Percentiles rank a stretch among this genome's conserved stretches.
Conservation (phyloP, 176 grass and related monocot genomes). For the Carex cristatella region DNA sequence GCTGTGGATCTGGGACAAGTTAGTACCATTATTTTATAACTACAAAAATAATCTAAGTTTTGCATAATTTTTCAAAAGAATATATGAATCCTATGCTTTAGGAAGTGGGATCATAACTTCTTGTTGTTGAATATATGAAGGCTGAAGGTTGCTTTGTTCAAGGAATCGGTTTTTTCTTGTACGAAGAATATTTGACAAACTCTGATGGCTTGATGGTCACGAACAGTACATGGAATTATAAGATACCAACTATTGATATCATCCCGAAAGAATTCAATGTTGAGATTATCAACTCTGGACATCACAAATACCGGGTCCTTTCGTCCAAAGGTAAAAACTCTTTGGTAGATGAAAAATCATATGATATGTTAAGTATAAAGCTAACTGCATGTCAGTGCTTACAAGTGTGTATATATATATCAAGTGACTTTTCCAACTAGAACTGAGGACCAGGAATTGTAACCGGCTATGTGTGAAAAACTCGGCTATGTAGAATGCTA, state of each 20-base stretch:
- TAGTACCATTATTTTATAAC: not conserved
- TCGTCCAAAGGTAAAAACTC: slow-evolving; percentile 56
- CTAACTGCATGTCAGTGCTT: not conserved
- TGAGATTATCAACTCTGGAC: slow-evolving; percentile 43
- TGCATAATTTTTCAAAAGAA: not conserved
- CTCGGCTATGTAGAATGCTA: no score
- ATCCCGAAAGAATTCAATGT: slow-evolving; percentile 65
- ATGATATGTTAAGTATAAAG: not conserved
- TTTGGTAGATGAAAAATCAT: not conserved
- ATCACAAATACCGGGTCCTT: slow-evolving; percentile 53
- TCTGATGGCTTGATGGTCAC: slow-evolving; percentile 39
- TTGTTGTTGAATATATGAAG: not conserved
- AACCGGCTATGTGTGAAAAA: not conserved
- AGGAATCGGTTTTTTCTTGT: slow-evolving; percentile 60
- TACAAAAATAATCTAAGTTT: not conserved
- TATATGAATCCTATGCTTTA: not conserved
- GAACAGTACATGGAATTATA: slow-evolving; percentile 59
- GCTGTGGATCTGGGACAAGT: slow-evolving; percentile 44
- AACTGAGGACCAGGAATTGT: not conserved
- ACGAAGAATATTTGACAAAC: slow-evolving; percentile 41
- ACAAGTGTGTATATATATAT: not conserved
- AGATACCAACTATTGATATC: slow-evolving; percentile 53
- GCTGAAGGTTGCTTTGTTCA: slow-evolving; percentile 58
- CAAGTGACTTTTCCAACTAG: not conserved
- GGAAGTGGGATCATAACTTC: not conserved